Conservation (phyloP, 1,139 yeast species). For the Pichia sp. region DNA sequence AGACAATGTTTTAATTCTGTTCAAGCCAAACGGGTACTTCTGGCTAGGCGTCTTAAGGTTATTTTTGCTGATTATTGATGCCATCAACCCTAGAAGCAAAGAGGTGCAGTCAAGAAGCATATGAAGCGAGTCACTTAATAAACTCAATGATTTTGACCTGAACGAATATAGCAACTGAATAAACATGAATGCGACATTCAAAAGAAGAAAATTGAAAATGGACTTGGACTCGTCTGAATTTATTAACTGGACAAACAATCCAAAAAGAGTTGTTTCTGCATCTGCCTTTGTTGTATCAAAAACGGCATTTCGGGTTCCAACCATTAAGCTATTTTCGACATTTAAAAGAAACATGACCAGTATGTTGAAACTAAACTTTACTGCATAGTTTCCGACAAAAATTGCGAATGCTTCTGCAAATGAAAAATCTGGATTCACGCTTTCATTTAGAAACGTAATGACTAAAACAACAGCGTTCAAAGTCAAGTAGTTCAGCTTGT, state of each 20-base stretch:
- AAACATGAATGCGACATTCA: constrained; percentile 91
- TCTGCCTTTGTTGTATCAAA: neutral
- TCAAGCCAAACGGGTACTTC: constrained; percentile 80
- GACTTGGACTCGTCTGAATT: constrained; percentile 75
- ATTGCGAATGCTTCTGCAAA: neutral
- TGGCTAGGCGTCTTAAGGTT: constrained; percentile 44
- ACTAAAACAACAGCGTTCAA: constrained; percentile 25
- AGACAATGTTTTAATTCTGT: constrained; percentile 82
- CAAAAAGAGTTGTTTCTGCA: constrained; percentile 17
- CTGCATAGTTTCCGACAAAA: constrained; percentile 12
- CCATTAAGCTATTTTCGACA: neutral
- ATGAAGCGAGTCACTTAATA: constrained; percentile 88
- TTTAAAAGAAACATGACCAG: constrained; percentile 13
- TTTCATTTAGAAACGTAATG: constrained; percentile 21
- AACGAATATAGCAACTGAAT: constrained; percentile 88
- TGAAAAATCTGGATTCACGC: constrained; percentile 10
- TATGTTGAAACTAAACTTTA: constrained; percentile 18
- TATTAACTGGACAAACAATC: constrained; percentile 40
- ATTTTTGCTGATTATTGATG: constrained; percentile 57
- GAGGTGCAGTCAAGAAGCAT: constrained; percentile 96
- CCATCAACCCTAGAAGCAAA: constrained; percentile 80
- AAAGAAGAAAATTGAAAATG: constrained; percentile 77
- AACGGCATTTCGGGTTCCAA: neutral
- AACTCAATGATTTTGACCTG: constrained; percentile 85
- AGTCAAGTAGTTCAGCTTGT: constrained; percentile 24